phyloP scores from a whole-genome alignment of 2,329 filamentous ascomycete genomes.

The Xylaria polymorpha region DNA sequence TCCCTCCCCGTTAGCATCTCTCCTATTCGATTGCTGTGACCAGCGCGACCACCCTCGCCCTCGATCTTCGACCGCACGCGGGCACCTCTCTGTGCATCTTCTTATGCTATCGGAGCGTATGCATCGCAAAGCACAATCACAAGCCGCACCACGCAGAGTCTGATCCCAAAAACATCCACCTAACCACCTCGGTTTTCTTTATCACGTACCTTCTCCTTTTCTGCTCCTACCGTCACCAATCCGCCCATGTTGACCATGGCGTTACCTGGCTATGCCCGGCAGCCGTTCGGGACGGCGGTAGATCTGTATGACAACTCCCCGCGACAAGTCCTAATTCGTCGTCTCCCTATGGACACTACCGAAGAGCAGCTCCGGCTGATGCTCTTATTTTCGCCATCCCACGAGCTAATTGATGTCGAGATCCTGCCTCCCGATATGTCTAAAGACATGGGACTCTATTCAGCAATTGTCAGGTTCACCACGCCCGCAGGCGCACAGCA shows the following conservation, averaged over 20 bases:
- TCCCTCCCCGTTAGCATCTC: slow-evolving; percentile 20
- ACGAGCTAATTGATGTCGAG: slow-evolving; percentile 65
- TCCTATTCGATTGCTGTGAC: slow-evolving; percentile 41
- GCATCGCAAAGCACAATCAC: slow-evolving; percentile 47
- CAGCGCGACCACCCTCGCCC: slow-evolving; percentile 48
- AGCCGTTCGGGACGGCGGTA: slow-evolving; percentile 53
- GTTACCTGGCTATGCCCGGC: slow-evolving; percentile 56
- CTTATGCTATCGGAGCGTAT: slow-evolving; percentile 42
- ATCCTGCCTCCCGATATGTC: slow-evolving; percentile 62
- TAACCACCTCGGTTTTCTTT: slow-evolving; percentile 44
- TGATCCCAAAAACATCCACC: slow-evolving; percentile 41
- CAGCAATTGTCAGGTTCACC: slow-evolving; percentile 66
- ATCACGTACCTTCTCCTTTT: slow-evolving; percentile 42
- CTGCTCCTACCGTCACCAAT: slow-evolving; percentile 31
- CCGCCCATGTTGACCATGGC: slow-evolving; percentile 56
- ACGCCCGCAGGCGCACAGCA: slow-evolving; percentile 64
- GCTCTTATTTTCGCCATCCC: slow-evolving; percentile 63
- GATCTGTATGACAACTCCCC: slow-evolving; percentile 56
- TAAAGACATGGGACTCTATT: slow-evolving; percentile 62
- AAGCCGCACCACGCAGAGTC: slow-evolving; percentile 41
- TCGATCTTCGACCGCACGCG: slow-evolving; percentile 30
- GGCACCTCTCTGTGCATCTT: slow-evolving; percentile 35
- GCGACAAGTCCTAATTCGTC: slow-evolving; percentile 63
- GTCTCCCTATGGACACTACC: slow-evolving; percentile 64
- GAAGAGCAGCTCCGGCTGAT: slow-evolving; percentile 67